phyloP scores from a whole-genome alignment of 768 basidiomycete genomes.

The Trametes meyenii region DNA sequence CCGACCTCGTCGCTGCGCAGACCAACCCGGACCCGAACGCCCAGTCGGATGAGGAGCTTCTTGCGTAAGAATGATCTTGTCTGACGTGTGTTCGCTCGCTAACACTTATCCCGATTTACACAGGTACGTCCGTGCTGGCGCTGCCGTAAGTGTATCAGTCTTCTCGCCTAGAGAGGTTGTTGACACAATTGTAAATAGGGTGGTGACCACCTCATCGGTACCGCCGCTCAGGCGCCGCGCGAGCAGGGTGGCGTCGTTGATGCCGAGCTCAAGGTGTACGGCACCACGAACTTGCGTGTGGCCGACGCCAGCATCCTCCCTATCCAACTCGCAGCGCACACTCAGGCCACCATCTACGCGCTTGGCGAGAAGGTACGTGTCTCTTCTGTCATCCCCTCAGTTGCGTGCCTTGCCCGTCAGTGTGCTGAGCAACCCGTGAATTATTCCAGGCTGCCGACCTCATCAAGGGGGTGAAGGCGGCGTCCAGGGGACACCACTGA shows the following conservation, averaged over 20 bases:
- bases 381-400: background rate
- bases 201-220: background rate
- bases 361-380: constrained; percentile 6
- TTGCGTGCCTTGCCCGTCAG: background rate
- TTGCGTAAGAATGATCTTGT: background rate
- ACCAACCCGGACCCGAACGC: background rate
- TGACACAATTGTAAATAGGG: background rate
- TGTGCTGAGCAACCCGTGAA: too few relatives aligned
- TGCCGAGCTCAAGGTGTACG: constrained; percentile 16
- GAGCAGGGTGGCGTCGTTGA: constrained; percentile 1
- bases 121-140: background rate
- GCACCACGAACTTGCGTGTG: constrained; percentile 22
- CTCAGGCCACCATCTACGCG: constrained; percentile 15
- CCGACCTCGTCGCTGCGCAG: background rate
- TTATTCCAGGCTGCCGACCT: background rate
- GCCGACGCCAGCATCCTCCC: constrained; percentile 20
- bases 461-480: background rate
- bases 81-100: background rate
- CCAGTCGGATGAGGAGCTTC: background rate
- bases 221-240: background rate
- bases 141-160: background rate
- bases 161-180: background rate
- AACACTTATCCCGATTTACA: background rate
- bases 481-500: too few relatives aligned
- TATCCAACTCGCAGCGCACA: constrained; percentile 11